A percentile compares a stretch with the other conserved stretches of the same genome.
Conservation (phyloP, 305 asterid species). For the Salvia sclarea region DNA sequence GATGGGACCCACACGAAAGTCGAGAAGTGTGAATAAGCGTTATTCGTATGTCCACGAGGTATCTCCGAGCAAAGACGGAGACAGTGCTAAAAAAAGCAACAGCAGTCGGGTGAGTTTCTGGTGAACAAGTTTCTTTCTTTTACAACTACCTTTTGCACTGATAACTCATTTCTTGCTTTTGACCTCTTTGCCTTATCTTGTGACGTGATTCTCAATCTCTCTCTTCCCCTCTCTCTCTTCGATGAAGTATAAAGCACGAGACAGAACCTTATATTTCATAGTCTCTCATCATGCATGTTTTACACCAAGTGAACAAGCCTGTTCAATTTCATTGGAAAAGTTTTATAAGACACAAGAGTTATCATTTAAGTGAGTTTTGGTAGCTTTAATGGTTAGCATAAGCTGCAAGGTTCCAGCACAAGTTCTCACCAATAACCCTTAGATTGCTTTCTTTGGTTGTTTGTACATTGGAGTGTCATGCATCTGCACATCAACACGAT, state of each 20-base stretch:
- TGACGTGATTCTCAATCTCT: background rate
- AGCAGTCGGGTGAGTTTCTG: slow-evolving; percentile 67
- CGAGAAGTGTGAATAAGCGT: slow-evolving; percentile 70
- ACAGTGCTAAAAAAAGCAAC: slow-evolving; percentile 56
- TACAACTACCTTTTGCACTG: slow-evolving; percentile 2
- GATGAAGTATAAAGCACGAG: background rate
- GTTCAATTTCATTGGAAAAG: slow-evolving; percentile 3
- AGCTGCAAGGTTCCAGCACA: slow-evolving; percentile 19
- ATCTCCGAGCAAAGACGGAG: slow-evolving; percentile 79
- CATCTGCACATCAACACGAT: slow-evolving; percentile 30
- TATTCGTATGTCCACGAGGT: slow-evolving; percentile 48
- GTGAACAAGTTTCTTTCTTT: slow-evolving; percentile 24
- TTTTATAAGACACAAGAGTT: slow-evolving; percentile 8
- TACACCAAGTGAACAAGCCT: slow-evolving; percentile 5
- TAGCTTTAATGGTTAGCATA: slow-evolving; percentile 11
- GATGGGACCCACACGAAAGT: slow-evolving; percentile 85
- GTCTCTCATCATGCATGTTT: background rate
- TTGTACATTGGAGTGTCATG: slow-evolving; percentile 18
- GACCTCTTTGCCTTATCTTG: slow-evolving; percentile 3
- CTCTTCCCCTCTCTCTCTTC: too few relatives aligned
- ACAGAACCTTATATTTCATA: background rate
- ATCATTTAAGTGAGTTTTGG: slow-evolving; percentile 11
- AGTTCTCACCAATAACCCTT: slow-evolving; percentile 4
- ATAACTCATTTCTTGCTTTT: slow-evolving; percentile 16
- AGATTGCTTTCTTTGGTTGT: background rate